These are phyloP conservation scores for Populus tremula DNA, from an alignment of 345 rosid genomes.

Conservation along the genomic window DNA sequence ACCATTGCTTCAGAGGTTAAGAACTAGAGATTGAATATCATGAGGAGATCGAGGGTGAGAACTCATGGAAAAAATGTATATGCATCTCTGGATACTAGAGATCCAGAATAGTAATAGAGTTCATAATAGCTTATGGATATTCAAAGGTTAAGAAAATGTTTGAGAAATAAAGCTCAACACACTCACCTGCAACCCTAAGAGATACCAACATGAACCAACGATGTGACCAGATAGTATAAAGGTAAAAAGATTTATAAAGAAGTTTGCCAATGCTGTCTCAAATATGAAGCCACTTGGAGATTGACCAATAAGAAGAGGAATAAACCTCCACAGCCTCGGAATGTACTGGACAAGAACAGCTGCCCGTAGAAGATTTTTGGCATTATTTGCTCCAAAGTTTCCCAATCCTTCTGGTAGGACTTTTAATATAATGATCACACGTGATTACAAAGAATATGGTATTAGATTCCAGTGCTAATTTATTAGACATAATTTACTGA, in stretches of 20 bases:
- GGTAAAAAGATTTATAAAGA: constrained; percentile 74
- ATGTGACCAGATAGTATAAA: constrained; percentile 71
- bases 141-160: neutral
- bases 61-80: neutral
- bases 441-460: neutral
- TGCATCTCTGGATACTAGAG: neutral
- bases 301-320: constrained; percentile 72
- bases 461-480: neutral
- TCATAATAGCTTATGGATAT: neutral
- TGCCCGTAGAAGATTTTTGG: constrained; percentile 57
- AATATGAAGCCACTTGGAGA: constrained; percentile 71
- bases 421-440: constrained; percentile 51
- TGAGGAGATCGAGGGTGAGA: neutral
- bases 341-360: constrained; percentile 67
- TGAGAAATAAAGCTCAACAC: neutral
- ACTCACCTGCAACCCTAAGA: constrained; percentile 76
- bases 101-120: neutral
- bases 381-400: constrained; percentile 55
- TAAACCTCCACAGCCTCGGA: constrained; percentile 68
- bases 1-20: neutral
- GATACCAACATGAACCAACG: constrained; percentile 87
- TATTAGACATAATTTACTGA: neutral
- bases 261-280: constrained; percentile 89
- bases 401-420: constrained; percentile 44
- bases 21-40: neutral